Evolutionary conservation across 495 filamentous ascomycete species (phyloP).

Genomic region (Aspergillus haitiensis): DNA sequence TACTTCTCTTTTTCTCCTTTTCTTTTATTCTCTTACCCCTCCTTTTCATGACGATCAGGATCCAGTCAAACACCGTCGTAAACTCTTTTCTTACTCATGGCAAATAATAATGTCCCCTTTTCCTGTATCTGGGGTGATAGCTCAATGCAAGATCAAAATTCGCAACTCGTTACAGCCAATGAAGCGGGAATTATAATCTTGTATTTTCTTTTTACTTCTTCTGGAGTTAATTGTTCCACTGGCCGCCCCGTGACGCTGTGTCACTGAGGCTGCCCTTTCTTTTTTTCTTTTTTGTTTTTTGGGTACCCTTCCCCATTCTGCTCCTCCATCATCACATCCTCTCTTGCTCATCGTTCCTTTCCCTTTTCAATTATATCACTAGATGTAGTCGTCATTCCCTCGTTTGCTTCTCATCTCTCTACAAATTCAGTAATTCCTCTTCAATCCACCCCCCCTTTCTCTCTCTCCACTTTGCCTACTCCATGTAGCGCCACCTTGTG

Average conservation of each 20-base stretch:
- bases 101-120: slow-evolving; percentile 11
- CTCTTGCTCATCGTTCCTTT: neutral
- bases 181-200: too few species aligned
- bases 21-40: neutral
- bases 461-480: neutral
- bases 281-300: too few species aligned
- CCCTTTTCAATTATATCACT: neutral
- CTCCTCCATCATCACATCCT: neutral
- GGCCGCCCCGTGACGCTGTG: slow-evolving; percentile 21
- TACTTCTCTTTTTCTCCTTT: neutral
- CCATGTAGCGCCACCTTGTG: slow-evolving; percentile 6
- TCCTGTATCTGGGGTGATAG: slow-evolving; percentile 11
- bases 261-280: slow-evolving; percentile 6
- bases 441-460: neutral
- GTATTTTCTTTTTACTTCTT: too few species aligned
- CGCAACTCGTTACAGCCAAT: slow-evolving; percentile 1
- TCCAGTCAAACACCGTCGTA: slow-evolving; percentile 8
- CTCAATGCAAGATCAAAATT: slow-evolving; percentile 6
- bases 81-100: slow-evolving; percentile 8
- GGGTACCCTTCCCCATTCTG: neutral
- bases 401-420: neutral
- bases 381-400: neutral
- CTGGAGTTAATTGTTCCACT: neutral
- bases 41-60: slow-evolving; percentile 5
- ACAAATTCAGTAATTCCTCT: neutral